A percentile compares a stretch with the other conserved stretches of the same genome.
These are phyloP conservation scores for Xylaria castorea DNA, from an alignment of 495 filamentous ascomycete genomes.

Conservation along the genomic window DNA sequence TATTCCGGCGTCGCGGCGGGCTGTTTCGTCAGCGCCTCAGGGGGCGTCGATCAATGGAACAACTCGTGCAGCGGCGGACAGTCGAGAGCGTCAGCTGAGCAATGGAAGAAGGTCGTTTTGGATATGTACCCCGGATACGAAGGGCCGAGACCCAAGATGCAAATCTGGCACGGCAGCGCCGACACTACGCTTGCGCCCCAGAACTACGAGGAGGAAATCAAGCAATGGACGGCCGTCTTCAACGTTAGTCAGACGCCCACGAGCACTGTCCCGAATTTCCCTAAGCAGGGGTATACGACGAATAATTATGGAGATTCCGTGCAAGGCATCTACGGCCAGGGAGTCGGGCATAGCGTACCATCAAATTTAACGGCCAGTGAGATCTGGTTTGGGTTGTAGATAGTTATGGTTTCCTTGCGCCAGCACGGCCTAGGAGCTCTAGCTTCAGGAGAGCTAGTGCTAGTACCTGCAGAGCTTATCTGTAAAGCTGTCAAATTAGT, in stretches of 20 bases:
- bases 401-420: neutral
- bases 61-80: slow-evolving; percentile 51
- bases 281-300: slow-evolving; percentile 47
- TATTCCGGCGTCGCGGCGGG: slow-evolving; percentile 66
- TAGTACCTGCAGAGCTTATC: neutral
- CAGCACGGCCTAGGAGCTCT: neutral
- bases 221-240: slow-evolving; percentile 61
- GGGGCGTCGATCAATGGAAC: slow-evolving; percentile 52
- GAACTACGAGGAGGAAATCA: slow-evolving; percentile 57
- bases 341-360: slow-evolving; percentile 49
- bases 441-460: no score
- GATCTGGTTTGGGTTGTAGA: slow-evolving; percentile 45
- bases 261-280: slow-evolving; percentile 41
- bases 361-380: slow-evolving; percentile 47
- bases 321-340: slow-evolving; percentile 49
- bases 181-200: slow-evolving; percentile 54
- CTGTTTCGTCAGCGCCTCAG: slow-evolving; percentile 55
- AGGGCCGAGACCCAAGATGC: slow-evolving; percentile 61
- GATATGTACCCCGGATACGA: slow-evolving; percentile 54
- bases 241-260: slow-evolving; percentile 44
- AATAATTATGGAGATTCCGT: slow-evolving; percentile 47
- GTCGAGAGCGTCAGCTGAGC: slow-evolving; percentile 45
- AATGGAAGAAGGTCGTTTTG: slow-evolving; percentile 53
- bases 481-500: neutral
- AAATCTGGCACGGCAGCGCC: slow-evolving; percentile 59